These are phyloP conservation scores for Bruguiera gymnorhiza DNA, from an alignment of 345 rosid genomes.

Conservation along the genomic window DNA sequence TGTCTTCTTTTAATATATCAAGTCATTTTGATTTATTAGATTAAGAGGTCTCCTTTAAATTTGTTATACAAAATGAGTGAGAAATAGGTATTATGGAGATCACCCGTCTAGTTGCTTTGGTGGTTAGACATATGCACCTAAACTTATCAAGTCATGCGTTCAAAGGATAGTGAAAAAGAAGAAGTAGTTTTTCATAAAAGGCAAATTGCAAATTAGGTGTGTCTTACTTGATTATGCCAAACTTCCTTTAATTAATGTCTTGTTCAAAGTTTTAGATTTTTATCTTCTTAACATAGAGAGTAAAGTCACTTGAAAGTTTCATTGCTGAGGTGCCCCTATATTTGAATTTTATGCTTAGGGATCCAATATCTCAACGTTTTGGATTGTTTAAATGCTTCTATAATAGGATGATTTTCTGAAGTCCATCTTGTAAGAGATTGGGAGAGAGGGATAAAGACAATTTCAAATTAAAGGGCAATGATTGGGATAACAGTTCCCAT, in stretches of 20 bases:
- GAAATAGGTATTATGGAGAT: slow-evolving; percentile 65
- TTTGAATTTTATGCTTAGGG: neutral
- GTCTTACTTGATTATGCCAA: neutral
- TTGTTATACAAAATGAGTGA: slow-evolving; percentile 69
- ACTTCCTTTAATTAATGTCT: neutral
- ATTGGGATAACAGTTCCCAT: too few species aligned
- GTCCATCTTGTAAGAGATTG: too few species aligned
- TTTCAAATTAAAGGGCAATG: too few species aligned
- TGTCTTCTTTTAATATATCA: neutral
- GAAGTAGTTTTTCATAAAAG: slow-evolving; percentile 31
- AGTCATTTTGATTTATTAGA: slow-evolving; percentile 26
- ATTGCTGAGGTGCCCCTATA: neutral
- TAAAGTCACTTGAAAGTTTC: neutral
- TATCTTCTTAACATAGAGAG: neutral
- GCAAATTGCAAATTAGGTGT: slow-evolving; percentile 84
- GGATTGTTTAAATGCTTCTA: neutral
- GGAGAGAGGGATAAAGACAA: too few species aligned
- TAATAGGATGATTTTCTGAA: too few species aligned
- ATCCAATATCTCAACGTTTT: neutral
- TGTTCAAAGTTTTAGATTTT: neutral
- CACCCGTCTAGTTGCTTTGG: too few species aligned
- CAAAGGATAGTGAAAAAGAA: too few species aligned
- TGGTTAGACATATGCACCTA: too few species aligned
- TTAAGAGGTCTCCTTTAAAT: slow-evolving; percentile 45
- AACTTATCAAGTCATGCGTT: too few species aligned